These are phyloP conservation scores for Coleophoma eucalyptorum DNA, from an alignment of 2,329 filamentous ascomycete species.

Conservation along the genomic window DNA sequence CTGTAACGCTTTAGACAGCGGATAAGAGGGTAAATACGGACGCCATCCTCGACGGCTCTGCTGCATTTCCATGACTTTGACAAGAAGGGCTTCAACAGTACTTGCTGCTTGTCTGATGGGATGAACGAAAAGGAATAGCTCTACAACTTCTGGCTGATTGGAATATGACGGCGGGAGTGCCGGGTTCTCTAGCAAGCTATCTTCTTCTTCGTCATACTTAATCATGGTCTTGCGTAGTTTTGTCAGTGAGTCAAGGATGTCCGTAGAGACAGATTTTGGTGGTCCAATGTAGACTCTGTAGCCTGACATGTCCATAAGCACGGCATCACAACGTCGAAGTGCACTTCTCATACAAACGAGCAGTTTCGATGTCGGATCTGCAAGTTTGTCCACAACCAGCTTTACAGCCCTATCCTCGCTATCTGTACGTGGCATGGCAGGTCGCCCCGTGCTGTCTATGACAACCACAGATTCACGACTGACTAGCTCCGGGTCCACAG, in stretches of 20 bases:
- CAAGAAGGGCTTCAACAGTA: conserved; percentile 40
- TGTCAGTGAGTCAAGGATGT: conserved; percentile 34
- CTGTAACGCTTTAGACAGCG: conserved; percentile 47
- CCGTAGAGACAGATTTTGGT: conserved; percentile 34
- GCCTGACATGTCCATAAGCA: conserved; percentile 50
- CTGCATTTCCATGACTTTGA: conserved; percentile 45
- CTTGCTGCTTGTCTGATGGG: conserved; percentile 49
- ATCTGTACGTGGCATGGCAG: conserved; percentile 18
- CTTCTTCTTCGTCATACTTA: conserved; percentile 43
- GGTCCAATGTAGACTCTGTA: conserved; percentile 45
- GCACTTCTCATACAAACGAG: conserved; percentile 41
- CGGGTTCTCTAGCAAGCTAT: conserved; percentile 40
- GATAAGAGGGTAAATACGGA: conserved; percentile 49
- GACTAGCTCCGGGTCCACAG: not conserved
- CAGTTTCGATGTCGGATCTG: conserved; percentile 41
- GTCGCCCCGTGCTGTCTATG: conserved; percentile 25
- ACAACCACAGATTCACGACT: conserved; percentile 30
- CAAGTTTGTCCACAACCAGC: conserved; percentile 32
- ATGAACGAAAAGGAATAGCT: conserved; percentile 51
- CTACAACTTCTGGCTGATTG: conserved; percentile 44
- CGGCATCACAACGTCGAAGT: conserved; percentile 44
- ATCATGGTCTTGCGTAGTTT: conserved; percentile 38
- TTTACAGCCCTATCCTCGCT: conserved; percentile 24
- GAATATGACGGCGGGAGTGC: conserved; percentile 41
- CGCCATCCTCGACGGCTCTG: conserved; percentile 34